Evolutionary conservation across 2,329 filamentous ascomycete species (phyloP).

Genomic region (Pseudogymnoascus destructans): DNA sequence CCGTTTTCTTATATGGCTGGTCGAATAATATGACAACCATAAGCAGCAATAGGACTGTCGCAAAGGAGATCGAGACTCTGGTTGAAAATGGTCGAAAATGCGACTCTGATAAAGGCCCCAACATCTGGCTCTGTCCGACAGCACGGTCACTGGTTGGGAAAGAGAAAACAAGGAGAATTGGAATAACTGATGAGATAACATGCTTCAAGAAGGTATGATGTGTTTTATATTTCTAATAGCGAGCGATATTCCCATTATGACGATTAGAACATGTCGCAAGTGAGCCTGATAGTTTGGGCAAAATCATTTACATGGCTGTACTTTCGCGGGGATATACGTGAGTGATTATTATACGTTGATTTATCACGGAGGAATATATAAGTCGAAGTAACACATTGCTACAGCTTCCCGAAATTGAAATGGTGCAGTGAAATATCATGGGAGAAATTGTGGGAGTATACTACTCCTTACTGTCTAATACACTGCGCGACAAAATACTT

Average conservation of each 20-base stretch:
- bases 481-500: background rate
- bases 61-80: slow-evolving; percentile 45
- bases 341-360: background rate
- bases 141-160: slow-evolving; percentile 56
- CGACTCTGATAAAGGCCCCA: slow-evolving; percentile 42
- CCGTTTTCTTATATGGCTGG: slow-evolving; percentile 61
- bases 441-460: background rate
- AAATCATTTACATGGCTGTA: background rate
- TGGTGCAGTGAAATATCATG: background rate
- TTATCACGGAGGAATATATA: background rate
- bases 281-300: slow-evolving; percentile 4
- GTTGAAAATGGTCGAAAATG: slow-evolving; percentile 38
- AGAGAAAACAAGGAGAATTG: slow-evolving; percentile 32
- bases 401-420: background rate
- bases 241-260: background rate
- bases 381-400: background rate
- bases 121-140: slow-evolving; percentile 51
- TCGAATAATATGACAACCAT: slow-evolving; percentile 43
- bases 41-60: slow-evolving; percentile 51
- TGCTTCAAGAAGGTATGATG: background rate
- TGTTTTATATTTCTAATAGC: background rate
- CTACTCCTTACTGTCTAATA: background rate
- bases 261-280: background rate
- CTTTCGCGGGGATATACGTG: background rate
- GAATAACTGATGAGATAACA: background rate